These are phyloP conservation scores for Begonia fuchsioides DNA, from an alignment of 306 rosid genomes.

Conservation along the genomic window DNA sequence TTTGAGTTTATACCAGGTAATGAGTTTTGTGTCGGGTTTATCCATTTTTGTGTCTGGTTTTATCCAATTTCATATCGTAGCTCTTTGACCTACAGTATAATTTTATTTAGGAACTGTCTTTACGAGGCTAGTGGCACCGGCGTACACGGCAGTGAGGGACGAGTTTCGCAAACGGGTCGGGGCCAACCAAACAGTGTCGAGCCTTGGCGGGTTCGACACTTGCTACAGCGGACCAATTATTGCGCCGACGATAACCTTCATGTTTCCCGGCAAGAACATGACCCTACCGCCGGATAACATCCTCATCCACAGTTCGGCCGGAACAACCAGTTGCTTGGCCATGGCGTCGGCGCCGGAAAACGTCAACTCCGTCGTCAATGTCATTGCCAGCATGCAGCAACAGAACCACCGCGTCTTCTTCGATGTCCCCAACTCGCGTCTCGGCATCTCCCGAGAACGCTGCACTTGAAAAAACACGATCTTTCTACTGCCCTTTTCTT, in stretches of 20 bases:
- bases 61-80: no score
- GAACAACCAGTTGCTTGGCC: conserved; percentile 58
- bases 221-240: conserved; percentile 56
- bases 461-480: conserved; percentile 60
- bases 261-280: conserved; percentile 82
- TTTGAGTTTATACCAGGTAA: no score
- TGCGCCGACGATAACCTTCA: conserved; percentile 55
- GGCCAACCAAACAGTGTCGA: conserved; percentile 19
- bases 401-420: conserved; percentile 76
- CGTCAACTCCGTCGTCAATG: conserved; percentile 77
- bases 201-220: conserved; percentile 88
- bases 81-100: background rate
- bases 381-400: conserved; percentile 90
- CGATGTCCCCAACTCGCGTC: conserved; percentile 71
- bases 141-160: conserved; percentile 44
- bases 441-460: conserved; percentile 71
- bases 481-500: no score
- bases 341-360: conserved; percentile 77
- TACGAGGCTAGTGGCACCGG: conserved; percentile 69
- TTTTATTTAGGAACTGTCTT: conserved; percentile 56
- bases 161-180: conserved; percentile 57
- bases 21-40: no score
- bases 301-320: conserved; percentile 58
- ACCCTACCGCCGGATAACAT: conserved; percentile 68
- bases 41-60: no score